These are phyloP conservation scores for Pseudocercospora fijiensis DNA, from an alignment of 2,329 filamentous ascomycete genomes.

Conservation along the genomic window DNA sequence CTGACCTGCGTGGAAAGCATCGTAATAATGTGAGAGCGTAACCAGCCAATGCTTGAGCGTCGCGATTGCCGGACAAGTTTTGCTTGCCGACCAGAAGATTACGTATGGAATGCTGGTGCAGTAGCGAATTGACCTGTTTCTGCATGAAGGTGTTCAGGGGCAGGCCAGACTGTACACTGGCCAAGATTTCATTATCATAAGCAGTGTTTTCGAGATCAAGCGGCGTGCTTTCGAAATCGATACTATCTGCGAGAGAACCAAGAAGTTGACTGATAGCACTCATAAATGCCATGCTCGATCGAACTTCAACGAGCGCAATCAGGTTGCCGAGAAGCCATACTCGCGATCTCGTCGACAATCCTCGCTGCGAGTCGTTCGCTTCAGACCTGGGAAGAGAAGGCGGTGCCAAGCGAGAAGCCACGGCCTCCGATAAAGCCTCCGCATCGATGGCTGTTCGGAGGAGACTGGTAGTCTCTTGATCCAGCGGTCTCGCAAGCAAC, in stretches of 20 bases:
- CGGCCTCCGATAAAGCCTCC: constrained; percentile 24
- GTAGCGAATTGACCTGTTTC: constrained; percentile 66
- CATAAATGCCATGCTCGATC: constrained; percentile 48
- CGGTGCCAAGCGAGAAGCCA: constrained; percentile 13
- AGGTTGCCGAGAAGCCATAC: constrained; percentile 61
- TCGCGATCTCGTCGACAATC: constrained; percentile 40
- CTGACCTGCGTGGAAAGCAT: constrained; percentile 76
- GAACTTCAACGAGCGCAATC: constrained; percentile 45
- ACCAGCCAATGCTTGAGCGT: constrained; percentile 74
- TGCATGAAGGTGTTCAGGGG: constrained; percentile 55
- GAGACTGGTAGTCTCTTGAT: constrained; percentile 28
- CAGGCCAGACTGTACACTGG: constrained; percentile 29
- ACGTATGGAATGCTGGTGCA: constrained; percentile 73
- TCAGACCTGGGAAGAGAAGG: background rate
- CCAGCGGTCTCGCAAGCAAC: constrained; percentile 33
- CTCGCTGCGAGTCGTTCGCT: background rate
- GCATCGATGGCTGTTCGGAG: constrained; percentile 31
- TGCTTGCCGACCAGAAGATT: constrained; percentile 33
- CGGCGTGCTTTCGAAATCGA: constrained; percentile 51
- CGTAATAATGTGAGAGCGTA: constrained; percentile 83
- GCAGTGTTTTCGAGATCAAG: constrained; percentile 36
- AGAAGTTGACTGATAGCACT: constrained; percentile 56
- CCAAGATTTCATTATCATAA: constrained; percentile 50
- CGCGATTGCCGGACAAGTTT: constrained; percentile 42
- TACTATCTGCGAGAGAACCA: constrained; percentile 56